Conservation (phyloP, 2,329 filamentous ascomycete genomes). For the Elsinoe batatas region DNA sequence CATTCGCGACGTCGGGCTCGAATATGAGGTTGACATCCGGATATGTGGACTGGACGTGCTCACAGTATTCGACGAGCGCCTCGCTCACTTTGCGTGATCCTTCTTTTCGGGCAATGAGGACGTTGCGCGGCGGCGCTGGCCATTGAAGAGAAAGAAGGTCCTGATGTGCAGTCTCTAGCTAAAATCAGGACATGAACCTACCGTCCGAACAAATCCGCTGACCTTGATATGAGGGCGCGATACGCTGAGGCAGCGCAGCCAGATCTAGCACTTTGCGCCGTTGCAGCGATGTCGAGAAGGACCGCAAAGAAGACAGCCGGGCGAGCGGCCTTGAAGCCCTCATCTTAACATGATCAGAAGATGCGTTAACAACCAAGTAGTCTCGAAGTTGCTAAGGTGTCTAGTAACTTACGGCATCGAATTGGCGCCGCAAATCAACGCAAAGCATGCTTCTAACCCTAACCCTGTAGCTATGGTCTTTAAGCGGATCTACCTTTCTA, state of each 20-base stretch:
- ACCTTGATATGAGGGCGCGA: constrained; percentile 56
- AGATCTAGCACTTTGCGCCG: constrained; percentile 43
- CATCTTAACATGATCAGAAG: constrained; percentile 22
- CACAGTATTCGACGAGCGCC: constrained; percentile 49
- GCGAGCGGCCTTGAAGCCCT: constrained; percentile 21
- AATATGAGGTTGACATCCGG: constrained; percentile 72
- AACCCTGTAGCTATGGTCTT: neutral
- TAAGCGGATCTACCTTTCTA: neutral
- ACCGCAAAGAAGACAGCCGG: constrained; percentile 22
- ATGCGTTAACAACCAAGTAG: no score
- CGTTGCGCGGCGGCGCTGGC: constrained; percentile 57
- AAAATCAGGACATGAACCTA: constrained; percentile 17
- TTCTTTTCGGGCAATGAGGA: constrained; percentile 60
- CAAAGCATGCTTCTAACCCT: no score
- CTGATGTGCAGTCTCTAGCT: constrained; percentile 44
- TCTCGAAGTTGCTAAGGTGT: no score
- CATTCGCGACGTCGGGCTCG: constrained; percentile 62
- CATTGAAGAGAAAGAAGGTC: constrained; percentile 58
- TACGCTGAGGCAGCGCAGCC: constrained; percentile 43
- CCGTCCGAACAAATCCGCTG: constrained; percentile 30
- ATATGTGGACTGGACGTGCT: constrained; percentile 70
- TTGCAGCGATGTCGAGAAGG: constrained; percentile 41
- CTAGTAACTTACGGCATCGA: no score
- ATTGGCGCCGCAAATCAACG: no score
- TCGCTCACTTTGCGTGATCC: constrained; percentile 45